phyloP scores from a whole-genome alignment of 2,329 filamentous ascomycete genomes.

The Myriosclerotinia scirpicola region DNA sequence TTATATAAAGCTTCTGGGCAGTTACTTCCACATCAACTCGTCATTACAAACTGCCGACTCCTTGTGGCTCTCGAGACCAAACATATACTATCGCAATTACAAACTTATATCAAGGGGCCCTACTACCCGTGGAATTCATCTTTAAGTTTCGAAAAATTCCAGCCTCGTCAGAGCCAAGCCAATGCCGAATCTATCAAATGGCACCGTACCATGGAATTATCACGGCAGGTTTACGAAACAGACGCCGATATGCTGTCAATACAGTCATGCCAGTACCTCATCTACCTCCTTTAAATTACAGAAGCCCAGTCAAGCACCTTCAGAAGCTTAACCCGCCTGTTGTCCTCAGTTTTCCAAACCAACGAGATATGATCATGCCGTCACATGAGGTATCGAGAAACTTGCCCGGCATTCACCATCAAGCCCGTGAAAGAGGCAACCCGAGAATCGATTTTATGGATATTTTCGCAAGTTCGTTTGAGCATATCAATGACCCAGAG shows the following conservation, averaged over 20 bases:
- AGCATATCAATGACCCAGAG: slow-evolving; percentile 14
- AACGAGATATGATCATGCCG: slow-evolving; percentile 4
- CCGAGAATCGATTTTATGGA: slow-evolving; percentile 13
- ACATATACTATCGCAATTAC: background rate
- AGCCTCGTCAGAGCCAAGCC: background rate
- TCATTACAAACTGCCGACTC: background rate
- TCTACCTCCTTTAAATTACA: background rate
- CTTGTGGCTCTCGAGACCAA: background rate
- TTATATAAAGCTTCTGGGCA: slow-evolving; percentile 2
- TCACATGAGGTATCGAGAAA: slow-evolving; percentile 6
- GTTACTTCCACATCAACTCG: background rate
- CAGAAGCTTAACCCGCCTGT: slow-evolving; percentile 8
- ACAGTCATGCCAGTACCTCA: too few species aligned
- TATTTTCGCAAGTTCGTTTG: slow-evolving; percentile 13
- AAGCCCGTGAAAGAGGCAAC: slow-evolving; percentile 16
- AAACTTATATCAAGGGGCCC: background rate
- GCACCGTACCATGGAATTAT: slow-evolving; percentile 23
- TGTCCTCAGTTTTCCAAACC: slow-evolving; percentile 5
- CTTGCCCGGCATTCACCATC: slow-evolving; percentile 20
- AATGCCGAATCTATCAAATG: slow-evolving; percentile 18
- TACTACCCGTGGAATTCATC: background rate
- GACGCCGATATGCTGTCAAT: background rate
- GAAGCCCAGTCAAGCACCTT: slow-evolving; percentile 13
- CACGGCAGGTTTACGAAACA: slow-evolving; percentile 15
- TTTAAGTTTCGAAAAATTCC: background rate